Base-by-base conservation (phyloP, 116 monocot genomes). In the Dioscorea cayenensis region DNA sequence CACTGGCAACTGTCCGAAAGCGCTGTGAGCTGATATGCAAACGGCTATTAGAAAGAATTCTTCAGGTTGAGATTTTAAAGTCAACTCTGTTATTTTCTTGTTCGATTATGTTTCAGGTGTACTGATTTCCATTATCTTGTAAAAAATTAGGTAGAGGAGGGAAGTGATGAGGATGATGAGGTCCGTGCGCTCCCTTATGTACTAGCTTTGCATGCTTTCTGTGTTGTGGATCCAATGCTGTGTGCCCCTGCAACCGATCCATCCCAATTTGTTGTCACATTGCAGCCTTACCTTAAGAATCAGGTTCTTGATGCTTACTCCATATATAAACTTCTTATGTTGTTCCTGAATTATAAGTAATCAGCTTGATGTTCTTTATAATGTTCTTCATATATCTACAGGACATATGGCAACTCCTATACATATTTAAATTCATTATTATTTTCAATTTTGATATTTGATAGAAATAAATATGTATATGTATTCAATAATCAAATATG, bases 11-110 rank as follows among this genome's bases (percentile, higher is more conserved):
- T 65, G 85, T 91, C 22, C 91, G 91, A n/a, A 99, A 73, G 71
- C 89, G 99, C 19, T 94, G 94, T 85, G 89, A 99, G 63, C 64
- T 99, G 68, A 99, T 99, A 77, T 99, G 99, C 81, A 99, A 78
- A 64, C 84, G 80, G 16, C 84, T 99, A 38, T 74, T 99, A 17
- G 99, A 99, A 82, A 81, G 93, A 84, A 89, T 99, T 38, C 82
- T 99, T 71, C 99, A 99, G 99, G 99, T 99, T 75, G 9, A 62
- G 29, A 3, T 75, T 66, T 59, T 55, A 60, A 17, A 18, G 20
- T 1, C 16, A 71, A 25, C 25, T 28, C 2, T 23, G 22, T 59
- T 12, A 21, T 20, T 59, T 20, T 43, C 43, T 51, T 72, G 28
- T 59, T 51, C 20, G 43, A 49, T 66, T 22, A 36, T 7, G 37